These are phyloP conservation scores for Penicillium hordei DNA, from an alignment of 2,329 filamentous ascomycete genomes.

Conservation along the genomic window DNA sequence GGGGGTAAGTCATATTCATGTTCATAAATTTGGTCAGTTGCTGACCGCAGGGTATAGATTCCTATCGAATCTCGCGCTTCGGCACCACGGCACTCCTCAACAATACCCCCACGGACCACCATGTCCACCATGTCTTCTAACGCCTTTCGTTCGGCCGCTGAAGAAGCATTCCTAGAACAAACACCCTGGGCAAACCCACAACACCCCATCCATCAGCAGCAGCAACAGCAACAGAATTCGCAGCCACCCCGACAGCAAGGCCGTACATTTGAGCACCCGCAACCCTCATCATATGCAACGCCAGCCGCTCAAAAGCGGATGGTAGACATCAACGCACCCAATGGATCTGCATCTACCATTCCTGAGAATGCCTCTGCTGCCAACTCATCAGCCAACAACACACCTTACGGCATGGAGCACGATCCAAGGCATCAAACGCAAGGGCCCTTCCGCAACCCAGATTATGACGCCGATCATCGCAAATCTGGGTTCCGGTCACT, in stretches of 20 bases:
- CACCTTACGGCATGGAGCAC: slow-evolving; percentile 43
- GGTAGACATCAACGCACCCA: slow-evolving; percentile 44
- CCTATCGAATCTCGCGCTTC: slow-evolving; percentile 29
- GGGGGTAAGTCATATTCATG: slow-evolving; percentile 61
- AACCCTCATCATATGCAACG: slow-evolving; percentile 40
- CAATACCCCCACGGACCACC: slow-evolving; percentile 29
- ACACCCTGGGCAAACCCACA: slow-evolving; percentile 93
- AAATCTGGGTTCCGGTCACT: slow-evolving; percentile 39
- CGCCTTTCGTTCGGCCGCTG: slow-evolving; percentile 56
- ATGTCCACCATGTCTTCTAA: slow-evolving; percentile 38
- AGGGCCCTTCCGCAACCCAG: slow-evolving; percentile 31
- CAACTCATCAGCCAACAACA: slow-evolving; percentile 46
- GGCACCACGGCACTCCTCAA: slow-evolving; percentile 27
- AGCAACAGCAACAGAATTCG: slow-evolving; percentile 49
- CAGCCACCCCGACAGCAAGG: slow-evolving; percentile 38
- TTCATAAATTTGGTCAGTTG: neutral
- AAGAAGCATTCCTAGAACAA: slow-evolving; percentile 83
- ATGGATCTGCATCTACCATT: slow-evolving; percentile 50
- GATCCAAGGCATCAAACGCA: slow-evolving; percentile 26
- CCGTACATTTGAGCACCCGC: slow-evolving; percentile 36
- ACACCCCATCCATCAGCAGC: slow-evolving; percentile 64
- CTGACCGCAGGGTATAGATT: slow-evolving; percentile 27
- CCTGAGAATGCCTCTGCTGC: slow-evolving; percentile 44
- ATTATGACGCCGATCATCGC: slow-evolving; percentile 34
- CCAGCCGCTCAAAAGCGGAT: slow-evolving; percentile 47